Conservation (phyloP, 768 basidiomycete species). For the Pleurotus citrinopileatus region DNA sequence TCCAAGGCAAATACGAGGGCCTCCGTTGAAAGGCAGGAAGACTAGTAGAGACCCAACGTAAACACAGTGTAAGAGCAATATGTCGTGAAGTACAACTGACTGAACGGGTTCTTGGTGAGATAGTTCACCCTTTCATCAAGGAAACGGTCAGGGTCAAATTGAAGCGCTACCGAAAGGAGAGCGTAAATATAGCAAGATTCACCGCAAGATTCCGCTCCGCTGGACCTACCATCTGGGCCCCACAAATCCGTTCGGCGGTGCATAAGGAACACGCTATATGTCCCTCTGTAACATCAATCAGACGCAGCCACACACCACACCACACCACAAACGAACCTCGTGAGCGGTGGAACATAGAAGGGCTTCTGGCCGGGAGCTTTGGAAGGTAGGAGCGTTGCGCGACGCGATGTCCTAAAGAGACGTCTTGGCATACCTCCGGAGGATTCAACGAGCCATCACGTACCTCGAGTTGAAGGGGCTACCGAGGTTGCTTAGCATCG, state of each 20-base stretch:
- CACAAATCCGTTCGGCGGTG: conserved; percentile 62
- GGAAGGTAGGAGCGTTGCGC: conserved; percentile 24
- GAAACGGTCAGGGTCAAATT: conserved; percentile 69
- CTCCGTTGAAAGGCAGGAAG: conserved; percentile 53
- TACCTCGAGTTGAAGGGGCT: conserved; percentile 37
- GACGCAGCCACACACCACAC: no score
- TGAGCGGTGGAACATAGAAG: conserved; percentile 37
- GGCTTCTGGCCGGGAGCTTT: conserved; percentile 29
- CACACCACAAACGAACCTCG: conserved; percentile 19
- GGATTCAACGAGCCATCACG: background rate
- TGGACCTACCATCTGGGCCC: conserved; percentile 58
- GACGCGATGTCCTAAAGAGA: conserved; percentile 18
- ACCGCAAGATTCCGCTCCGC: background rate
- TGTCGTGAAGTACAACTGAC: conserved; percentile 18
- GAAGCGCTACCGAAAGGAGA: conserved; percentile 34
- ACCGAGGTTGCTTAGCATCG: background rate
- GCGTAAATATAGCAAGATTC: background rate
- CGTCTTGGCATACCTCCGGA: background rate
- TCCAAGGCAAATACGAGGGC: conserved; percentile 49
- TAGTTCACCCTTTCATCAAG: conserved; percentile 61
- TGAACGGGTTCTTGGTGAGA: conserved; percentile 51
- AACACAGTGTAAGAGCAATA: background rate
- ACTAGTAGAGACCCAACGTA: conserved; percentile 21
- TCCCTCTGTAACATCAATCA: conserved; percentile 22
- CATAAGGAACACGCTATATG: conserved; percentile 54